Conservation (phyloP, 176 grass and related monocot species). For the Hyparrhenia diplandra region DNA sequence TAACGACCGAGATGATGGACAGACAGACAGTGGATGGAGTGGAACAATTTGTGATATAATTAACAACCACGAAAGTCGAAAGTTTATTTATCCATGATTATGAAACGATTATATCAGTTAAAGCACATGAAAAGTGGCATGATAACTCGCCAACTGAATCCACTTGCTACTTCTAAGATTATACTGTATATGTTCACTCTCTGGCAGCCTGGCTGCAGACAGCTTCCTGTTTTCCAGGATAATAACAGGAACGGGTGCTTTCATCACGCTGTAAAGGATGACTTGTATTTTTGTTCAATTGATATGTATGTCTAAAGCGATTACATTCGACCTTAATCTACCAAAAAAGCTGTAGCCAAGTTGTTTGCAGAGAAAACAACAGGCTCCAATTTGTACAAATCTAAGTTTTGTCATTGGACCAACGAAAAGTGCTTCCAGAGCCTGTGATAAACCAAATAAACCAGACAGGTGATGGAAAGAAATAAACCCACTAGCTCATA, state of each 20-base stretch:
- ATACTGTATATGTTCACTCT: background rate
- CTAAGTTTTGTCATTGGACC: background rate
- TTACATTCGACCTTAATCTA: background rate
- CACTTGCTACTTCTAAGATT: background rate
- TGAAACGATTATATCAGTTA: background rate
- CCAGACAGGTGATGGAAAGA: background rate
- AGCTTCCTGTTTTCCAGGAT: background rate
- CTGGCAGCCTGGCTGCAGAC: background rate
- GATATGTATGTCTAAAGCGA: no score
- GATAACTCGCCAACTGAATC: slow-evolving; percentile 1
- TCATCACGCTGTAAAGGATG: background rate
- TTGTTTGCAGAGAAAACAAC: background rate
- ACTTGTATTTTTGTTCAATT: background rate
- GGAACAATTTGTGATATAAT: background rate
- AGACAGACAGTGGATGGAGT: background rate
- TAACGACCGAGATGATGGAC: background rate
- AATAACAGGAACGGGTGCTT: background rate
- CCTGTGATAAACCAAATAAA: background rate
- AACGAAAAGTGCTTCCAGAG: background rate
- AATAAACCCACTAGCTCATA: background rate
- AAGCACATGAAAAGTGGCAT: slow-evolving; percentile 3
- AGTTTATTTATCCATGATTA: background rate
- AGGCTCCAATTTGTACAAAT: background rate
- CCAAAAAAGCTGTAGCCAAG: background rate
- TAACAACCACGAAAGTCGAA: background rate